Evolutionary conservation across 2,329 filamentous ascomycete species (phyloP).

Genomic region (Neurospora sp.): DNA sequence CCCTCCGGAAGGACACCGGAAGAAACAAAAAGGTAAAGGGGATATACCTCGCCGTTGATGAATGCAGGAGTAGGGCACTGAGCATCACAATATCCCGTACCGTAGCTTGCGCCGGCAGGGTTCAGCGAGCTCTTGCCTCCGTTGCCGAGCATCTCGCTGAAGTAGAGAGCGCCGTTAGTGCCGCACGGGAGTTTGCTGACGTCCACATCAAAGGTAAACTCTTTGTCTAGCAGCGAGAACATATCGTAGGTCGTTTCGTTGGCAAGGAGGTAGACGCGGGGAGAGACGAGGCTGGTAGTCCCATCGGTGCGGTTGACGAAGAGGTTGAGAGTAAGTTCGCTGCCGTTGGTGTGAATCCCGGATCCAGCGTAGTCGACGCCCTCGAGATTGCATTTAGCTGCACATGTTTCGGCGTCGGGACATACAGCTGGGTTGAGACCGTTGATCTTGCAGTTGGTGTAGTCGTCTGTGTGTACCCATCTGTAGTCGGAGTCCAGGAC

Average conservation of each 20-base stretch:
- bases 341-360: constrained; percentile 7
- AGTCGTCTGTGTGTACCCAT: constrained; percentile 30
- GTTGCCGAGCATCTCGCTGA: constrained; percentile 11
- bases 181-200: constrained; percentile 10
- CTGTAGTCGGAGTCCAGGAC: constrained; percentile 39
- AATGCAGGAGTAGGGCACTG: constrained; percentile 32
- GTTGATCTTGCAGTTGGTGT: constrained; percentile 25
- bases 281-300: not conserved
- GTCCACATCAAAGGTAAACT: constrained; percentile 13
- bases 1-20: no score
- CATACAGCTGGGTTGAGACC: constrained; percentile 33
- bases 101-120: constrained; percentile 45
- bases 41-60: constrained; percentile 27
- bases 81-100: constrained; percentile 48
- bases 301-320: constrained; percentile 5
- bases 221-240: constrained; percentile 7
- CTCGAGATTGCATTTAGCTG: constrained; percentile 43
- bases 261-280: constrained; percentile 9
- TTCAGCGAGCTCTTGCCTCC: constrained; percentile 23
- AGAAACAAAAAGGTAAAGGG: not conserved
- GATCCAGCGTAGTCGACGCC: constrained; percentile 21
- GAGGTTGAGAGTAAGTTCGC: constrained; percentile 6
- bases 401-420: constrained; percentile 38
- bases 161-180: constrained; percentile 12
- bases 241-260: constrained; percentile 10